Evolutionary conservation across 768 basidiomycete species (phyloP), one percentile per base, ranked within the genome.

Genomic region (Coprinopsis cinerea): DNA sequence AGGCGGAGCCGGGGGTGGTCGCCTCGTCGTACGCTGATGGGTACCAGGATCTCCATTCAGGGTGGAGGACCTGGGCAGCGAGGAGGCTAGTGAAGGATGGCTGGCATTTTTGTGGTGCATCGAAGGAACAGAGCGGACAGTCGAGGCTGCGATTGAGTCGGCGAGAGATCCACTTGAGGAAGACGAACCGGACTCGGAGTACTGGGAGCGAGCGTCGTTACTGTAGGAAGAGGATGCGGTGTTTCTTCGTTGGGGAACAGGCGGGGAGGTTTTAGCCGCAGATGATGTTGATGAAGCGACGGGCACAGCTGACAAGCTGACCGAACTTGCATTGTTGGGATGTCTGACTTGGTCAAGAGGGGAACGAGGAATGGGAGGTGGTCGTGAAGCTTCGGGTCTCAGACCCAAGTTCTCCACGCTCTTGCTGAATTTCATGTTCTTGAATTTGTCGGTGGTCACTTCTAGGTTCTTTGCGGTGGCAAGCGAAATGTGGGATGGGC

Each of bases 1-100:
- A 2, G 75, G 75, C 17, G 85, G 83, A 9, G 81, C 76, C n/a
- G 87, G 81, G 0, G 85, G 76, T 3, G 75, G 68, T 48, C 80
- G 65, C 48, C 76, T 72, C n/a, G 20, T 30, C 40, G 6, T 11
- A 26, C 59, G 60, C n/a, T 60, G 61, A 28, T 55, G 10, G 17
- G 55, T 26, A 34, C 25, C 39, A 35, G 50, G 47, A 40, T 20
- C 13, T 17, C 4, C 5, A 22, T 6, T 59, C 53, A 10, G 51
- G 32, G 47, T 46, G 51, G 10, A 9, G 18, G 9, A 39, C 47
- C 34, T 58, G 28, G 37, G 52, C 25, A 53, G 57, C 27, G 57
- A 51, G 60, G 57, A 56, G 2, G 18, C 22, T 2, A 20, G 39
- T 20, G 28, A 24, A 26, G 35, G 10, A 11, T 24, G 39, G 4